These are phyloP conservation scores for Lathyrus sativus DNA, from an alignment of 306 rosid species.

Conservation along the genomic window DNA sequence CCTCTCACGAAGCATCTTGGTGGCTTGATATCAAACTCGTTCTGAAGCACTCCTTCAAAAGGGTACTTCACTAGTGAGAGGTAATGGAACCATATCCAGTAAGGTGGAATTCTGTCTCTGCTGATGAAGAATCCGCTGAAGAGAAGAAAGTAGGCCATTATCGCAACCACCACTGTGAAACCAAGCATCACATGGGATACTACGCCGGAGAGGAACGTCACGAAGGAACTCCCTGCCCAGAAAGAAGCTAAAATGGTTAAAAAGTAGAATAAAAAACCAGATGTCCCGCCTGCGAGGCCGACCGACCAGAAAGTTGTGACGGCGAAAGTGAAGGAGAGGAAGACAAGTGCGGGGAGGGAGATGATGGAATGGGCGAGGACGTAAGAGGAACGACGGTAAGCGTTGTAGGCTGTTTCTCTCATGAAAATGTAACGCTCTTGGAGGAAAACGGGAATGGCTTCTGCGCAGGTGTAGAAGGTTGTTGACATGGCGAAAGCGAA, in stretches of 20 bases:
- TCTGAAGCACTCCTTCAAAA: constrained; percentile 78
- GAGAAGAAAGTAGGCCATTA: constrained; percentile 74
- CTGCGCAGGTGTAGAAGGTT: constrained; percentile 89
- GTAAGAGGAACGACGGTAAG: constrained; percentile 90
- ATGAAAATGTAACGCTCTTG: constrained; percentile 98
- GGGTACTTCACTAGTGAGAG: constrained; percentile 85
- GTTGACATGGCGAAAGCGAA: constrained; percentile 97
- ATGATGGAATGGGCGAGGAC: constrained; percentile 72
- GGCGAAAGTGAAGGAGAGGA: constrained; percentile 74
- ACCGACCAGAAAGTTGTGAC: constrained; percentile 77
- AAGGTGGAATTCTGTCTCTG: constrained; percentile 70
- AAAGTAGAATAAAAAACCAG: constrained; percentile 67
- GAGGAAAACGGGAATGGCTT: constrained; percentile 79
- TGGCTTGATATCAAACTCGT: constrained; percentile 57
- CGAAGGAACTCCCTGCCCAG: constrained; percentile 93
- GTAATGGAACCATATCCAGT: constrained; percentile 94
- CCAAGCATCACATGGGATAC: constrained; percentile 89
- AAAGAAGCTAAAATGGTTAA: constrained; percentile 52
- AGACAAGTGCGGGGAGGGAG: constrained; percentile 60
- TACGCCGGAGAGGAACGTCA: constrained; percentile 80
- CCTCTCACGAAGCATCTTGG: constrained; percentile 71
- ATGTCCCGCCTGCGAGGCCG: constrained; percentile 65
- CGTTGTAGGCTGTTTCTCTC: constrained; percentile 92
- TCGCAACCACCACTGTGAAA: constrained; percentile 80
- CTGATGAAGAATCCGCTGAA: constrained; percentile 90